Conservation (phyloP, 768 basidiomycete genomes). For the Neoboletus magnificus region DNA sequence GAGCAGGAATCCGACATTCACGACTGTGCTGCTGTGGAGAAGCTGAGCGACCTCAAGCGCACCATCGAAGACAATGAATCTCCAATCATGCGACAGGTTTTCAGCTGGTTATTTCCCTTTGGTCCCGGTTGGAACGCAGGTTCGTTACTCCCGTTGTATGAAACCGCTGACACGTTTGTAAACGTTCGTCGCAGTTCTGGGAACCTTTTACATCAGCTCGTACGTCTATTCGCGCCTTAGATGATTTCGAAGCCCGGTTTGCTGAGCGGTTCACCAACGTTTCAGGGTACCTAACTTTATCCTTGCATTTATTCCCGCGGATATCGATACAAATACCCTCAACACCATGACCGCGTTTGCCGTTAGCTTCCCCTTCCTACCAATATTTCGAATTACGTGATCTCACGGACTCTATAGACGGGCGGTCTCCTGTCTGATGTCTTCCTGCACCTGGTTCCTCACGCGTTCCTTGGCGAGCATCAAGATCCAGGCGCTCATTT, state of each 20-base stretch:
- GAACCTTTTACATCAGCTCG: conserved; percentile 97
- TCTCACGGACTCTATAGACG: conserved; percentile 46
- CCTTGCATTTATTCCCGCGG: conserved; percentile 87
- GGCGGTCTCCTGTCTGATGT: conserved; percentile 92
- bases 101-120: conserved; percentile 83
- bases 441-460: conserved; percentile 87
- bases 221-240: conserved; percentile 40
- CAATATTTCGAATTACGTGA: conserved; percentile 9
- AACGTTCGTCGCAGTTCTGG: conserved; percentile 52
- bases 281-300: conserved; percentile 89
- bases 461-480: conserved; percentile 88
- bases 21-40: conserved; percentile 39
- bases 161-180: conserved; percentile 17
- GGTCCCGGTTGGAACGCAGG: conserved; percentile 86
- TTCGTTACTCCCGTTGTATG: conserved; percentile 21
- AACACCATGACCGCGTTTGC: conserved; percentile 96
- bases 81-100: conserved; percentile 75
- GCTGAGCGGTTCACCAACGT: conserved; percentile 22
- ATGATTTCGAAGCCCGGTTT: conserved; percentile 16
- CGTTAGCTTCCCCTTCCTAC: conserved; percentile 41
- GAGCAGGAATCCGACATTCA: conserved; percentile 44
- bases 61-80: conserved; percentile 62
- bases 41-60: conserved; percentile 57
- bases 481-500: conserved; percentile 70
- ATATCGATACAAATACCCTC: conserved; percentile 79